These are phyloP conservation scores for Penicillium diatomitis DNA, from an alignment of 495 filamentous ascomycete species.

Conservation along the genomic window DNA sequence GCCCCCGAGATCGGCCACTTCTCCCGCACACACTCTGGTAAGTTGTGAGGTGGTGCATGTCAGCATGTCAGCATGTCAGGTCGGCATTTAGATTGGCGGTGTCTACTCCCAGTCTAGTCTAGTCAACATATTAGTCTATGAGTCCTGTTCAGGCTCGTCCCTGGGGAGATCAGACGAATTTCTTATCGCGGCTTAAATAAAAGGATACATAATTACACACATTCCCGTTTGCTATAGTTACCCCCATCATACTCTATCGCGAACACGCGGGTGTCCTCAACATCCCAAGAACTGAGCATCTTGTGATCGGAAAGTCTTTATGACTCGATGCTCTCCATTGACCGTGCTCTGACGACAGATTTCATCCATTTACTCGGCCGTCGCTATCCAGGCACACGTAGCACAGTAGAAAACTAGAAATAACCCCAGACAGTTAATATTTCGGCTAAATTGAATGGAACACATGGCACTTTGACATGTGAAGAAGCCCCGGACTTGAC, in stretches of 20 bases:
- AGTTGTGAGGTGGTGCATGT: too few species aligned
- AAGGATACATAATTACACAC: not conserved
- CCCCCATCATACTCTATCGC: not conserved
- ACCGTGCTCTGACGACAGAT: not conserved
- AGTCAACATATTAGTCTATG: conserved; percentile 13
- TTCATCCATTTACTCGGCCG: not conserved
- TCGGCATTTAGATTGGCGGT: not conserved
- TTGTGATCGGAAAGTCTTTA: too few species aligned
- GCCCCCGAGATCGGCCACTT: too few species aligned
- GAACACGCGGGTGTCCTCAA: not conserved
- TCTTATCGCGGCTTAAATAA: conserved; percentile 13
- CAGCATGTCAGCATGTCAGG: too few species aligned
- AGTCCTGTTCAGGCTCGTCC: conserved; percentile 20
- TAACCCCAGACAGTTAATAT: not conserved
- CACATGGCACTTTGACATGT: conserved; percentile 10
- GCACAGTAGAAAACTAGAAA: not conserved
- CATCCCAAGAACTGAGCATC: too few species aligned
- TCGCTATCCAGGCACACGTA: not conserved
- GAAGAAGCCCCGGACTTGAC: conserved; percentile 18
- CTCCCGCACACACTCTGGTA: too few species aligned
- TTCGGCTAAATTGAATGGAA: not conserved
- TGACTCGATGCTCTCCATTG: not conserved
- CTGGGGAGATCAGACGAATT: conserved; percentile 17
- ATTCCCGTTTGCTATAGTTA: conserved; percentile 2
- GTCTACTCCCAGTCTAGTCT: conserved; percentile 6